Conservation (phyloP, 345 rosid species). For the Fremontodendron californicum region DNA sequence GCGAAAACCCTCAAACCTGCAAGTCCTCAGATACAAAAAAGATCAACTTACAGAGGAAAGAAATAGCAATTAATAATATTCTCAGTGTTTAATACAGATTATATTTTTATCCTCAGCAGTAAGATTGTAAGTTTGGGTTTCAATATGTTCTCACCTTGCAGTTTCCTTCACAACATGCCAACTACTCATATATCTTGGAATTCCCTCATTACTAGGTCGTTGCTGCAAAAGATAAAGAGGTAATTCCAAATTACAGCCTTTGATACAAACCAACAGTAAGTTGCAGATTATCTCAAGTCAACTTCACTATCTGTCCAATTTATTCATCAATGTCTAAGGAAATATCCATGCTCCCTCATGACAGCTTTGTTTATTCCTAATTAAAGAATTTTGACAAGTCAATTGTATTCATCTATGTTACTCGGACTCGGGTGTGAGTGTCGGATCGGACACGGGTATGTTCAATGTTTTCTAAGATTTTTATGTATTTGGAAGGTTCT, state of each 20-base stretch:
- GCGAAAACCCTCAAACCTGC: conserved; percentile 79
- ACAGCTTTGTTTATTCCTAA: conserved; percentile 4
- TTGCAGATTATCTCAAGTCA: not conserved
- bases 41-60: not conserved
- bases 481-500: too few relatives aligned
- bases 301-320: not conserved
- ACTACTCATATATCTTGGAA: conserved; percentile 73
- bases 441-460: too few relatives aligned
- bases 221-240: conserved; percentile 47
- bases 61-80: not conserved
- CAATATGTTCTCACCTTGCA: conserved; percentile 45
- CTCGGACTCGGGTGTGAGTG: too few relatives aligned
- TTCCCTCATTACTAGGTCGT: conserved; percentile 70
- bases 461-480: too few relatives aligned
- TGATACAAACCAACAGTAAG: not conserved
- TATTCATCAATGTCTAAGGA: not conserved
- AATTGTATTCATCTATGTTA: too few relatives aligned
- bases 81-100: not conserved
- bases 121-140: not conserved
- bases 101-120: not conserved
- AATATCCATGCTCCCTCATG: not conserved
- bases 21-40: conserved; percentile 7
- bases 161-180: conserved; percentile 85
- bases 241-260: not conserved
- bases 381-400: not conserved